These are phyloP conservation scores for Phytophthora fragariae DNA, from an alignment of 352 stramenopile genomes.

Conservation along the genomic window DNA sequence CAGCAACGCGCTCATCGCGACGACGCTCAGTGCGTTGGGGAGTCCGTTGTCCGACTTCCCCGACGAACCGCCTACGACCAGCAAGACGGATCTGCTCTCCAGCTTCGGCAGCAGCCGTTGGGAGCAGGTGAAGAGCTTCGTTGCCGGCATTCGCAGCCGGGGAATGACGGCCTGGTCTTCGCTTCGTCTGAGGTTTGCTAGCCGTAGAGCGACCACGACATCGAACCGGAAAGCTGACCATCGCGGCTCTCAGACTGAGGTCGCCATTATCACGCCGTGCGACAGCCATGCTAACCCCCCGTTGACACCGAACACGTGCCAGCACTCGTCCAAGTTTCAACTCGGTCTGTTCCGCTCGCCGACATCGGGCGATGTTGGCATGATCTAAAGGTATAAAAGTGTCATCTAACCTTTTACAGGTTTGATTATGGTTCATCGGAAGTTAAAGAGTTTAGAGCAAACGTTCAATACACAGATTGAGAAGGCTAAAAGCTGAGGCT, in stretches of 20 bases:
- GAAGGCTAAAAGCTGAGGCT: too few relatives aligned
- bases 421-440: too few relatives aligned
- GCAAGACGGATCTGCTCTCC: constrained; percentile 22
- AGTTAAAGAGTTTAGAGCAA: too few relatives aligned
- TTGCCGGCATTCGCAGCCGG: constrained; percentile 11
- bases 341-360: constrained; percentile 30
- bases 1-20: constrained; percentile 28
- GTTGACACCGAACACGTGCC: constrained; percentile 18
- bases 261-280: constrained; percentile 32
- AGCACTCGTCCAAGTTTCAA: constrained; percentile 35
- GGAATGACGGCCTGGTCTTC: constrained; percentile 12
- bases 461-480: too few relatives aligned
- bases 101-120: constrained; percentile 19
- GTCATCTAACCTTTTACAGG: too few relatives aligned
- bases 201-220: background rate
- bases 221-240: background rate
- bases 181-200: constrained; percentile 12
- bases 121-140: constrained; percentile 22
- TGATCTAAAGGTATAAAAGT: constrained; percentile 19
- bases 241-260: constrained; percentile 16
- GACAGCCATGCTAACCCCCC: constrained; percentile 6
- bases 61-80: constrained; percentile 9
- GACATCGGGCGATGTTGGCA: constrained; percentile 22
- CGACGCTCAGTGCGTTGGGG: constrained; percentile 30
- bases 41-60: constrained; percentile 22